A percentile compares a stretch with the other conserved stretches of the same genome.
phyloP scores from a whole-genome alignment of 805 yeast species.

The Debaryomyces hansenii region DNA sequence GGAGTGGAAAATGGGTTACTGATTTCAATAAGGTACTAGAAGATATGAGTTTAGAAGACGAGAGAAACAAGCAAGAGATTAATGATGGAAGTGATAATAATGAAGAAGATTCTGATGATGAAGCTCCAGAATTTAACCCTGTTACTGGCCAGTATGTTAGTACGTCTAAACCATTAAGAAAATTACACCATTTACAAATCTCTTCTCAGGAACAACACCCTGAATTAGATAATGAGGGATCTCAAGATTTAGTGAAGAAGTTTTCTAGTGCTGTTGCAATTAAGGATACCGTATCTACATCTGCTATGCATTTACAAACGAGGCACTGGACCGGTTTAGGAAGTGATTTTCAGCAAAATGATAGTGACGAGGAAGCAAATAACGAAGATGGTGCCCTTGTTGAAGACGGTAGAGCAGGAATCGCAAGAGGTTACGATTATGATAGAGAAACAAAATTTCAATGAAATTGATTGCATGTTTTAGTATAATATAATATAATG shows the following conservation, averaged over 20 bases:
- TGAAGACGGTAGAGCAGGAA: constrained; percentile 82
- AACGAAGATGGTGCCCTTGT: constrained; percentile 70
- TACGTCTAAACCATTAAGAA: constrained; percentile 75
- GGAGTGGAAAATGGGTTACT: constrained; percentile 95
- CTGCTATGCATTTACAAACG: constrained; percentile 72
- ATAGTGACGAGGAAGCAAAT: constrained; percentile 23
- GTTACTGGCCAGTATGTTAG: constrained; percentile 78
- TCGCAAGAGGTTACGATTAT: constrained; percentile 80
- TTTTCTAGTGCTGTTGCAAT: constrained; percentile 62
- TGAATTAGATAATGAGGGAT: constrained; percentile 15
- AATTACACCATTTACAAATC: constrained; percentile 61
- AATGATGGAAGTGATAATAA: constrained; percentile 18
- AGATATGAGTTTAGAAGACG: constrained; percentile 32
- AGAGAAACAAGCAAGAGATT: constrained; percentile 15
- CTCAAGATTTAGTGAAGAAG: constrained; percentile 47
- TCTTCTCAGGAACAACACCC: constrained; percentile 36
- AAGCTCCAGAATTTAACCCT: constrained; percentile 82
- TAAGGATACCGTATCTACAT: constrained; percentile 81
- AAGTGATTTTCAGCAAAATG: constrained; percentile 61
- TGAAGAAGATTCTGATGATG: constrained; percentile 43
- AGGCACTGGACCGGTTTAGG: constrained; percentile 91
- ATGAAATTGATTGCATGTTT: not conserved
- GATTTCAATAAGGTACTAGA: constrained; percentile 62
- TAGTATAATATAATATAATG: constrained; percentile 1
- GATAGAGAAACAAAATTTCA: constrained; percentile 15